Percentiles rank a stretch among this genome's conserved stretches.
Evolutionary conservation across 208 protist genomes (phyloP).

Genomic region (Crithidia bombi): DNA sequence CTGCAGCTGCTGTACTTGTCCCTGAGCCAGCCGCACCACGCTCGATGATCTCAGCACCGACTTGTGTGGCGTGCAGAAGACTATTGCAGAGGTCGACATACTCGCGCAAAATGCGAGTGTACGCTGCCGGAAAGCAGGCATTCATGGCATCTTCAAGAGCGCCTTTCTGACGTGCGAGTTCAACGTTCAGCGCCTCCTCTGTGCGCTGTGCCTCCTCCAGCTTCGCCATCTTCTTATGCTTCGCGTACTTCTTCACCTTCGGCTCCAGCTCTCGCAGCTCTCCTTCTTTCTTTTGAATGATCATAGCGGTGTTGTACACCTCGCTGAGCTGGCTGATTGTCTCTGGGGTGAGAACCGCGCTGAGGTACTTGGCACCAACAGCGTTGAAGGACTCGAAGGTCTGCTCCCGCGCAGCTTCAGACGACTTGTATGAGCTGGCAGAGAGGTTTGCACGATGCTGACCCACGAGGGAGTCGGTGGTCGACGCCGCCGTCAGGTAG

Average conservation of each 20-base stretch:
- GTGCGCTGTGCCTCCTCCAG: slow-evolving; percentile 6
- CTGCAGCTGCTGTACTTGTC: neutral
- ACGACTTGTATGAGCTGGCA: neutral
- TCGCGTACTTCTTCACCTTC: slow-evolving; percentile 20
- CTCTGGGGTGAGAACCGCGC: neutral
- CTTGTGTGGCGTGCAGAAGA: neutral
- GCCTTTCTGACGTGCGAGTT: neutral
- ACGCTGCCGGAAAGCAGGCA: neutral
- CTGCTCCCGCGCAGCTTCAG: neutral
- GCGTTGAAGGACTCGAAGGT: slow-evolving; percentile 5
- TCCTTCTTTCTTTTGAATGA: neutral
- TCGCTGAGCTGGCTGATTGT: slow-evolving; percentile 1
- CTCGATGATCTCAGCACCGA: neutral
- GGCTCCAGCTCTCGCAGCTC: neutral
- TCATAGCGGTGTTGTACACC: neutral
- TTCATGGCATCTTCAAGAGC: neutral
- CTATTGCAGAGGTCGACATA: slow-evolving; percentile 13
- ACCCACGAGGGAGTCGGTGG: neutral
- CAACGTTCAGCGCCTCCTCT: neutral
- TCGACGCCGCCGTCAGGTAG: neutral
- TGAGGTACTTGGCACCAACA: slow-evolving; percentile 1
- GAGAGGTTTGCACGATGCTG: neutral
- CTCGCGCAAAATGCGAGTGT: slow-evolving; percentile 2
- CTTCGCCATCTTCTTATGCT: slow-evolving; percentile 9
- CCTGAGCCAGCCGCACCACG: too few species aligned